Evolutionary conservation across 148 eudicot genomes (phyloP), one percentile per base, ranked within the genome.

Genomic region (Vaccinium darrowii): DNA sequence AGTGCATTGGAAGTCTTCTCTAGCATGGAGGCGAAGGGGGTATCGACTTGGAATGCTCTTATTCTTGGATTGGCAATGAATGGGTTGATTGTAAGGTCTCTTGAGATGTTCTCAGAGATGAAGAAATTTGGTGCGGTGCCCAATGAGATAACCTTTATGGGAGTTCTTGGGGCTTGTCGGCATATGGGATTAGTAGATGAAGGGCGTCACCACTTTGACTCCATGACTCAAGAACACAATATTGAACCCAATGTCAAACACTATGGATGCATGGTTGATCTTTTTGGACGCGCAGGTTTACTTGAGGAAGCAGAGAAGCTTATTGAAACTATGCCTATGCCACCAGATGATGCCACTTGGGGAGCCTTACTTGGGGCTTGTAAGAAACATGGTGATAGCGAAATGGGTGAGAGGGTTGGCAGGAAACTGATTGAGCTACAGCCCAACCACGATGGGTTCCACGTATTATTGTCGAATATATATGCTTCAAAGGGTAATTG

Each of bases 201-300:
- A 85, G 96, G 94, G 8, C 87, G 85, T 16, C 14, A 39, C 39
- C 83, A 89, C 79, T 93, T 93, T 79, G 76, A 91, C 58, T 86
- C 86, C 65, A 93, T 94, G 96, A 84, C 79, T 27, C 79, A 85
- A 78, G 67, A 53, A 73, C 88, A 93, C 86, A 87, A 85, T 11
- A 89, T 93, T 81, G 91, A 90, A 63, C 96, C 94, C 6, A 93
- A 91, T 85, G 86, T 92, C 72, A 91, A 89, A 86, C 94, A 94
- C 80, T 94, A 93, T 78, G 98, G 98, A 51, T 93, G 95, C 89
- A 90, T 94, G 92, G 95, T 94, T 80, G 98, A 94, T 87, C 94
- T 94, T 39, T 93, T 92, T 76, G 96, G 93, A 74, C 92, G 94
- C 1, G 90, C 92, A 15, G 94, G 98, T 80, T 82, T 92, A 85